Percentiles rank a stretch among this genome's conserved stretches.
These are phyloP conservation scores for Polyporus arcularius DNA, from an alignment of 768 basidiomycete species.

Conservation along the genomic window DNA sequence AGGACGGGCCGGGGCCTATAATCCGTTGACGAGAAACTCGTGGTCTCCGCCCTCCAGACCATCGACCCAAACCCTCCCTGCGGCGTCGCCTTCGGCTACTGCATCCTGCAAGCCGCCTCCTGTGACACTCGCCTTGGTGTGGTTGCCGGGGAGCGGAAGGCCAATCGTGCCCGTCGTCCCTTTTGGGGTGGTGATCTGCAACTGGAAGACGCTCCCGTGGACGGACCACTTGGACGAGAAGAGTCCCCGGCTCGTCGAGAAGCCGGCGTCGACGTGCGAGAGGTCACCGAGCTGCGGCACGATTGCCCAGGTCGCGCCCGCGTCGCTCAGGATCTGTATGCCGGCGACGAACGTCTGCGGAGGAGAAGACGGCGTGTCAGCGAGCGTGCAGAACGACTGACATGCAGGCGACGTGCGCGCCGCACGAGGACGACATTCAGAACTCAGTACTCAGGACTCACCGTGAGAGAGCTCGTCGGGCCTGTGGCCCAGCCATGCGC, in stretches of 20 bases:
- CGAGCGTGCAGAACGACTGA: not conserved
- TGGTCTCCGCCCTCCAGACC: conserved; percentile 7
- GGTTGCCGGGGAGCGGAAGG: conserved; percentile 5
- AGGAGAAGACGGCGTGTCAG: not conserved
- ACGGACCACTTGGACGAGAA: conserved; percentile 17
- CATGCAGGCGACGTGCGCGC: not conserved
- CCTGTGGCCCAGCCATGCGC: conserved; percentile 21
- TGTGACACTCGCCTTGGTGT: not conserved
- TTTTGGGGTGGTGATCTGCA: conserved; percentile 12
- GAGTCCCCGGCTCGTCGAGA: conserved; percentile 9
- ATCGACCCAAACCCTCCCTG: conserved; percentile 12
- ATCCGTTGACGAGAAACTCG: conserved; percentile 3
- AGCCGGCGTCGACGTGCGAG: conserved; percentile 15
- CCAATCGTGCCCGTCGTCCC: conserved; percentile 13
- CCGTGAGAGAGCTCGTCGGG: conserved; percentile 20
- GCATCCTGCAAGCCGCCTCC: not conserved
- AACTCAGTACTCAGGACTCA: not conserved
- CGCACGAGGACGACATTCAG: not conserved
- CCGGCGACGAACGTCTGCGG: conserved; percentile 14
- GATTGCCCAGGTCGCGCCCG: conserved; percentile 16
- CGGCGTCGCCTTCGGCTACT: not conserved
- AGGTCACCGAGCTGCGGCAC: conserved; percentile 13
- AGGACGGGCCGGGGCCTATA: not conserved
- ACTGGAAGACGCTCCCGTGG: not conserved
- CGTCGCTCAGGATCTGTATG: conserved; percentile 17